A percentile compares a stretch with the other conserved stretches of the same genome.
Evolutionary conservation across 805 yeast genomes (phyloP).

Genomic region (Candida odintsovae): DNA sequence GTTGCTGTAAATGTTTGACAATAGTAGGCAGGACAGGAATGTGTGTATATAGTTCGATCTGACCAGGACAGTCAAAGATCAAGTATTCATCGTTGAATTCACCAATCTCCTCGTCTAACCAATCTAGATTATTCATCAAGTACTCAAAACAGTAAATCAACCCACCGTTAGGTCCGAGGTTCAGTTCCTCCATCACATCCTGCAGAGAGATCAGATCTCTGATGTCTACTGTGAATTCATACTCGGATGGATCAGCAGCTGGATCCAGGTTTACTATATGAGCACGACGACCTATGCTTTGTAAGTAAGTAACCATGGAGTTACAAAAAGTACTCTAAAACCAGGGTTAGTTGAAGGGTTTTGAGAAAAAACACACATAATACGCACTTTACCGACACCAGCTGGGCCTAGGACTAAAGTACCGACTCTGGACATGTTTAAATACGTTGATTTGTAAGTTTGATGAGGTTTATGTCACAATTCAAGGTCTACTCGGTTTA

Average conservation of each 20-base stretch:
- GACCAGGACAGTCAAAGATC: slow-evolving; percentile 96
- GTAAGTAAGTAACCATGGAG: slow-evolving; percentile 80
- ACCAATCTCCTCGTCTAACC: slow-evolving; percentile 97
- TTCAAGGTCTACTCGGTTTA: too few relatives aligned
- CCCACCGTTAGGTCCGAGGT: slow-evolving; percentile 94
- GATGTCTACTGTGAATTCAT: slow-evolving; percentile 87
- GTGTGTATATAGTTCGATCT: slow-evolving; percentile 91
- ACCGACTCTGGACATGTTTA: slow-evolving; percentile 85
- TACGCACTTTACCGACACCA: slow-evolving; percentile 80
- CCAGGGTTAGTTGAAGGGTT: background rate
- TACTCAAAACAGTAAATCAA: slow-evolving; percentile 91
- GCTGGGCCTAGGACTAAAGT: slow-evolving; percentile 95
- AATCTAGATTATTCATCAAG: slow-evolving; percentile 80
- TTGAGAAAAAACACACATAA: background rate
- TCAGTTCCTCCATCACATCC: slow-evolving; percentile 93
- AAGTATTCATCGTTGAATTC: slow-evolving; percentile 92
- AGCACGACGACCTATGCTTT: slow-evolving; percentile 84
- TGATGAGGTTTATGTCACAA: background rate
- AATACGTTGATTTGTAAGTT: background rate
- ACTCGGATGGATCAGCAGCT: slow-evolving; percentile 91
- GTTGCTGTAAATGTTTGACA: slow-evolving; percentile 75
- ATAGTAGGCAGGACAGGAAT: slow-evolving; percentile 89
- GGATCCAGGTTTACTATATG: slow-evolving; percentile 95
- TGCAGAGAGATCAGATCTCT: slow-evolving; percentile 84
- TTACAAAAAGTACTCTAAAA: slow-evolving; percentile 76